Percentiles rank a stretch among this genome's conserved stretches.
Conservation (phyloP, 2,329 filamentous ascomycete genomes). For the Dichotomopilus funicola region DNA sequence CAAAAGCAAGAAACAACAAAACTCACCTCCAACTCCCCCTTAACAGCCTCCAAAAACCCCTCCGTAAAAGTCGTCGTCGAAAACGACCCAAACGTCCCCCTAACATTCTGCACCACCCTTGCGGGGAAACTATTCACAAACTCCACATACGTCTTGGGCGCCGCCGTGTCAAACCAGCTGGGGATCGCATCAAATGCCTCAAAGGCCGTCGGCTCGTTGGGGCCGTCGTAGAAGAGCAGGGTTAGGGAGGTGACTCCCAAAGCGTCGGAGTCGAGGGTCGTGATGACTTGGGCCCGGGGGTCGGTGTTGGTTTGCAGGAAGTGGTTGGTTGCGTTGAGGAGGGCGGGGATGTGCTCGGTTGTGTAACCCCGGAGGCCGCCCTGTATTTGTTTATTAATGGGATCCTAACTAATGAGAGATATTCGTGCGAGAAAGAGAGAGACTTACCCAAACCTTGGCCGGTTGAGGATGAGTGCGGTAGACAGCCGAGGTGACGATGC, state of each 20-base stretch:
- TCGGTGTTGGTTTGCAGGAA: slow-evolving; percentile 25
- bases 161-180: slow-evolving; percentile 4
- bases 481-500: slow-evolving; percentile 23
- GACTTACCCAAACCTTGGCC: slow-evolving; percentile 17
- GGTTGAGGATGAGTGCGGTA: slow-evolving; percentile 22
- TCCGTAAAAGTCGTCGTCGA: slow-evolving; percentile 24
- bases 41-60: slow-evolving; percentile 22
- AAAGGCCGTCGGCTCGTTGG: slow-evolving; percentile 21
- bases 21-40: slow-evolving; percentile 19
- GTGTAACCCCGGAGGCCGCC: slow-evolving; percentile 20
- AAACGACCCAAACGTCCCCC: slow-evolving; percentile 27
- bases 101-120: slow-evolving; percentile 11
- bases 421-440: neutral
- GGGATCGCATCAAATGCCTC: slow-evolving; percentile 21
- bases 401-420: no score
- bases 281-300: slow-evolving; percentile 26
- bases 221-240: slow-evolving; percentile 28
- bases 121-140: slow-evolving; percentile 21
- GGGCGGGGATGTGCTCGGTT: slow-evolving; percentile 8
- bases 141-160: slow-evolving; percentile 9
- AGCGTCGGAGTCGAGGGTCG: slow-evolving; percentile 20
- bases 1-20: neutral
- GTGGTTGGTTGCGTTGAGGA: slow-evolving; percentile 25
- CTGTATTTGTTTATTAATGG: neutral
- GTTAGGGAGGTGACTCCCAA: slow-evolving; percentile 13